Evolutionary conservation across 2,329 filamentous ascomycete species (phyloP), one percentile per base, ranked within the genome.

Genomic region (Phoma sp.): DNA sequence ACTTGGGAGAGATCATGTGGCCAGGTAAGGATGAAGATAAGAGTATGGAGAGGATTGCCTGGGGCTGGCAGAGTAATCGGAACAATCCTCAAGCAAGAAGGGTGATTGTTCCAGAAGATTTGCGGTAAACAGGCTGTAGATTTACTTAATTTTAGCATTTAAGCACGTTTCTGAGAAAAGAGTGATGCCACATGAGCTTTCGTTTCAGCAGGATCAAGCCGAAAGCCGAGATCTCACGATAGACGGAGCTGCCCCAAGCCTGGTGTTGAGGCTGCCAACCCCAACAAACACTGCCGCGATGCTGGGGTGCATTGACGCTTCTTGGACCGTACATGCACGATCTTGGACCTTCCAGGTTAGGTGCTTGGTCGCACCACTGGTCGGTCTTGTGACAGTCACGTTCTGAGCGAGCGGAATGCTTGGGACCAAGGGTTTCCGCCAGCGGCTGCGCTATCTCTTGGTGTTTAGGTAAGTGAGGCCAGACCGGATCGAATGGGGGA

Each of bases 1-100:
- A 76, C 54, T 73, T 69, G 9, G 74, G 79, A 47, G 76, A 83
- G 45, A 81, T 87, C 38, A 73, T 86, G 60, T 85, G 79, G 68
- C 82, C 82, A 2, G 84, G 83, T 1, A 71, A 67, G 37, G 71
- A 73, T 44, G 71, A 73, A 30, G 71, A 73, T 40, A 71, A 66
- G 48, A 63, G 57, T 0, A 70, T 71, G 66, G 52, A 62, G 30
- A 55, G 56, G 3, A 43, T 70, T 9, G 51, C 52, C 6, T 68
- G 67, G 66, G 66, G 67, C 4, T 67, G 61, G 61, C 53, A 58
- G 38, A 55, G 56, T 9, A 67, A 65, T 11, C 57, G 49, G 47
- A 44, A 59, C 3, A 63, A 66, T 25, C 47, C 55, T 13, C 51
- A 62, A n/a, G 60, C 51, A 32, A 48, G 35, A 35, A 44, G 33